Evolutionary conservation across 2,329 filamentous ascomycete species (phyloP).

Genomic region (Sphaceloma murrayae): DNA sequence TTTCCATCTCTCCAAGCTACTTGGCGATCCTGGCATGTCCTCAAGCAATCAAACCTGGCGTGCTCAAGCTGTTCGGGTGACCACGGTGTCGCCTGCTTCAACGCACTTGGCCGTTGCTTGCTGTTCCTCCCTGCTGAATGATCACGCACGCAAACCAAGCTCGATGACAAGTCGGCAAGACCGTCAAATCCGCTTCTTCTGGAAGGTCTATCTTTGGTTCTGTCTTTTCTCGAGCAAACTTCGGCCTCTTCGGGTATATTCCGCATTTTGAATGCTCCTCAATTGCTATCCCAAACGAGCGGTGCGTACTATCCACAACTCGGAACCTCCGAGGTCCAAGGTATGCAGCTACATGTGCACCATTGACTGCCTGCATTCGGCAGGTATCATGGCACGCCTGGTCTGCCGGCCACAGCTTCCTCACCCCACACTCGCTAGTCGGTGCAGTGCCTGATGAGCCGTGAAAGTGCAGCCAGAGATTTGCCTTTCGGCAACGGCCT

Average conservation of each 20-base stretch:
- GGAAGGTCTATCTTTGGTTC: not conserved
- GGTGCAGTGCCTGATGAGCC: too few relatives aligned
- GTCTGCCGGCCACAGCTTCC: too few relatives aligned
- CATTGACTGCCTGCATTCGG: too few relatives aligned
- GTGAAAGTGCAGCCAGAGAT: too few relatives aligned
- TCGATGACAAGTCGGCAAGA: not conserved
- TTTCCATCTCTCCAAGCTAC: not conserved
- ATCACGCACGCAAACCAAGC: too few relatives aligned
- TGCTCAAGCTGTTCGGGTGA: not conserved
- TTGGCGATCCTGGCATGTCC: conserved; percentile 10
- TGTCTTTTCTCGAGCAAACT: conserved; percentile 8
- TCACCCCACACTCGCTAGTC: too few relatives aligned
- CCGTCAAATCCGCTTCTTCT: not conserved
- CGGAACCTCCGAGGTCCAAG: not conserved
- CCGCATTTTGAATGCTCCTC: not conserved
- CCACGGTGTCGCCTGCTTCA: not conserved
- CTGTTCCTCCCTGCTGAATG: not conserved
- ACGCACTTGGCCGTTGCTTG: conserved; percentile 3
- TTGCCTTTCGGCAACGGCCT: too few relatives aligned
- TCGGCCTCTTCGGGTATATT: not conserved
- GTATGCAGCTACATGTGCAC: not conserved
- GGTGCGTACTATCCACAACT: not conserved
- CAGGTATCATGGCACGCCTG: too few relatives aligned
- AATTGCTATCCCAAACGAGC: too few relatives aligned
- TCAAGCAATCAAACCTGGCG: not conserved